phyloP scores from a whole-genome alignment of 2,329 filamentous ascomycete species.

The Didymella arachidicola region DNA sequence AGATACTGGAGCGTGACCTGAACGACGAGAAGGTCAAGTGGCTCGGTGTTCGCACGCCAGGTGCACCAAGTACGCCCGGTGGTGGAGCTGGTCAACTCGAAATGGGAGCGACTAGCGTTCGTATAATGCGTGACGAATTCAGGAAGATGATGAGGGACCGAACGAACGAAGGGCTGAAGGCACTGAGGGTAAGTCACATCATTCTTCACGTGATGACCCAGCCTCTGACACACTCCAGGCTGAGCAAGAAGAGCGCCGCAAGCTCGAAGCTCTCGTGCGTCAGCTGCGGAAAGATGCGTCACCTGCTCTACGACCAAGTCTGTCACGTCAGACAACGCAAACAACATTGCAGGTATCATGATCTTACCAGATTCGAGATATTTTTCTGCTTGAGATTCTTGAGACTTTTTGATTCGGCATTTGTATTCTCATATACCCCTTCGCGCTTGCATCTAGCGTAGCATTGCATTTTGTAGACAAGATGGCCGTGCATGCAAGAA shows the following conservation, averaged over 20 bases:
- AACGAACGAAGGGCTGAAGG: constrained; percentile 69
- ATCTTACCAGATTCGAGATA: background rate
- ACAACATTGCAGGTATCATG: constrained; percentile 1
- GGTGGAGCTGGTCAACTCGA: constrained; percentile 31
- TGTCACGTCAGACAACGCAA: constrained; percentile 19
- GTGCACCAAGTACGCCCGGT: constrained; percentile 37
- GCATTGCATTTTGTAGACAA: constrained; percentile 8
- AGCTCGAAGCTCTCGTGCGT: constrained; percentile 70
- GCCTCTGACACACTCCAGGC: constrained; percentile 55
- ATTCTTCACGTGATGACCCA: background rate
- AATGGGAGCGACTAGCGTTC: constrained; percentile 69
- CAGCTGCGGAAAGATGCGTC: constrained; percentile 56
- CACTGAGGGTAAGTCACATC: constrained; percentile 65
- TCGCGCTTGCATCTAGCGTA: constrained; percentile 15
- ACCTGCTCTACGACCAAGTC: constrained; percentile 21
- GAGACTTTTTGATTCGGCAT: constrained; percentile 7
- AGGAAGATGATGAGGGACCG: constrained; percentile 83
- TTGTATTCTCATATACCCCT: constrained; percentile 23
- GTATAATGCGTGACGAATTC: constrained; percentile 75
- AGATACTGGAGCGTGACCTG: constrained; percentile 68
- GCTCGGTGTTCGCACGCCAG: constrained; percentile 67
- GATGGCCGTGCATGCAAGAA: constrained; percentile 4
- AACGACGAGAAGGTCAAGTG: constrained; percentile 72
- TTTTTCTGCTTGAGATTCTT: background rate
- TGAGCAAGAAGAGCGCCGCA: constrained; percentile 75